phyloP scores from a whole-genome alignment of 345 rosid species.

The Litchi chinensis region DNA sequence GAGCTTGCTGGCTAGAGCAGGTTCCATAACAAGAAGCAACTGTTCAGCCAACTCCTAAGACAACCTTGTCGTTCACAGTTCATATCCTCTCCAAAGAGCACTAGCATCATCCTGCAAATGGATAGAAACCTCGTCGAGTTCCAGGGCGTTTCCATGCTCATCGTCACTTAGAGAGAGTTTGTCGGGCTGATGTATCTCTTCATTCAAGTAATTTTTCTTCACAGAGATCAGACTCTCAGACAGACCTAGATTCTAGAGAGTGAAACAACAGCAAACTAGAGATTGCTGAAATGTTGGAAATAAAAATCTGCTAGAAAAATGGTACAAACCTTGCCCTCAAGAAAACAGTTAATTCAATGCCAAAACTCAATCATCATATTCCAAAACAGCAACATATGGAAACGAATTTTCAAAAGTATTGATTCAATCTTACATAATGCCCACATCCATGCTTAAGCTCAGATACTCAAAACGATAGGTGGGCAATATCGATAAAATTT shows the following conservation, averaged over 20 bases:
- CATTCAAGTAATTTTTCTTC: no score
- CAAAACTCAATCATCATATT: not conserved
- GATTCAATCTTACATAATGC: not conserved
- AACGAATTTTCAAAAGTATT: not conserved
- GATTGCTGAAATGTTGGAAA: not conserved
- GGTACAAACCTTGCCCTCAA: not conserved
- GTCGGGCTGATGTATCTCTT: no score
- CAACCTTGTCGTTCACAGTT: no score
- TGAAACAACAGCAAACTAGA: conserved; percentile 6
- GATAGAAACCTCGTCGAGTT: no score
- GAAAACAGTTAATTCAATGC: not conserved
- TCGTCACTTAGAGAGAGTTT: no score
- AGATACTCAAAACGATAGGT: not conserved
- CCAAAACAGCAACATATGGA: not conserved
- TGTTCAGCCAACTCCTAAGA: no score
- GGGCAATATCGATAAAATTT: not conserved
- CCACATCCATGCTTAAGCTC: not conserved
- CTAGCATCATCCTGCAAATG: no score
- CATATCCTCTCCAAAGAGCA: no score
- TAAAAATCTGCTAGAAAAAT: not conserved
- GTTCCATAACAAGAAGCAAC: no score
- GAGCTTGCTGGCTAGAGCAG: no score
- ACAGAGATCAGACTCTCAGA: no score
- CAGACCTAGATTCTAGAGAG: not conserved
- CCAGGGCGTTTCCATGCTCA: no score